Evolutionary conservation across 768 basidiomycete species (phyloP), one percentile per base, ranked within the genome.

Genomic region (Termitomyces sp.): DNA sequence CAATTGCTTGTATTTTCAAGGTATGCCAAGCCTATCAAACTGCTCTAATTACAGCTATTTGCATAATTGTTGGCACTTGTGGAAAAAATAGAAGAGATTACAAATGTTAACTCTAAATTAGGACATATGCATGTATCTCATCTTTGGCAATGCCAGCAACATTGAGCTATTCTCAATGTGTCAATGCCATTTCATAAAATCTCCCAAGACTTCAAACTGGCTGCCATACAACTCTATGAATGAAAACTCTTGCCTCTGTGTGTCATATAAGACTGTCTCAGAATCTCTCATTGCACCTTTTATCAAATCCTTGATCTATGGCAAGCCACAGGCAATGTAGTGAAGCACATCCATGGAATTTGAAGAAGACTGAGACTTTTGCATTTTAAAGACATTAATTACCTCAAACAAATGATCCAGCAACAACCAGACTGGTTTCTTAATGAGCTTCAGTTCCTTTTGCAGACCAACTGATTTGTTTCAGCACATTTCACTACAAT

Each of bases 1-100:
- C 89, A 11, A 87, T 92, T 38, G 96, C 90, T 16, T 95, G 98
- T 68, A 92, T 98, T 59, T 98, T 98, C 66, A 94, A 97, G 84
- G 91, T 92, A 57, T 47, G 71, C 52, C 10, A 31, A 7, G 25
- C 48, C 42, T 29, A 41, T 44, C 59, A 21, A 34, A 12, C 31
- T 11, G 46, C 7, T 37, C 53, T 25, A n/a, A n/a, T n/a, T n/a
- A n/a, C n/a, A n/a, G n/a, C n/a, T n/a, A n/a, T n/a, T n/a, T n/a
- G n/a, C n/a, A n/a, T n/a, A n/a, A n/a, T n/a, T n/a, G n/a, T 42
- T 14, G 38, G 38, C 38, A 40, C 38, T 40, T 4, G 10, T 19
- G 4, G 38, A 14, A 19, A 14, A 19, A 40, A 29, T 40, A 40
- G n/a, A 40, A 40, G n/a, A 14, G 38, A 14, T 4, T 14, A 11